Conservation (phyloP, 768 basidiomycete species). For the Ramaria rubella region DNA sequence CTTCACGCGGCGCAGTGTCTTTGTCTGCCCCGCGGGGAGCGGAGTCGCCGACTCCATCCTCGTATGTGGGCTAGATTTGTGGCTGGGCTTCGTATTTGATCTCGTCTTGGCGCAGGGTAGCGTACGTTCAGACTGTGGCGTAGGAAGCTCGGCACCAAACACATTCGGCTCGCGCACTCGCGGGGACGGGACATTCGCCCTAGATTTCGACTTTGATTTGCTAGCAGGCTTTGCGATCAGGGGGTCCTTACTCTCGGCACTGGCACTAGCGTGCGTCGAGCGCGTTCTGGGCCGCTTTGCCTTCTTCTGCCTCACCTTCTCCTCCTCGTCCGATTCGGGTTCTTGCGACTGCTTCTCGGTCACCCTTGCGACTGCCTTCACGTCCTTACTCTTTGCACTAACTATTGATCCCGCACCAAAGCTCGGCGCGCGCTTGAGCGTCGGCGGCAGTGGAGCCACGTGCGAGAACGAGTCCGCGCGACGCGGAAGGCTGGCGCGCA, state of each 20-base stretch:
- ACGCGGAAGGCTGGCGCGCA: conserved; percentile 43
- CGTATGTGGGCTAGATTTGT: conserved; percentile 10
- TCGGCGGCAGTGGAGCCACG: conserved; percentile 17
- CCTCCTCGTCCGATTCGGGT: conserved; percentile 65
- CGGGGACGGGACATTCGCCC: no score
- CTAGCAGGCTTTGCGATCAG: not conserved
- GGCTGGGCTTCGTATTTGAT: conserved; percentile 9
- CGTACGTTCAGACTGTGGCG: conserved; percentile 27
- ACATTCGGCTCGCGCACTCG: conserved; percentile 51
- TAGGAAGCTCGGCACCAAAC: conserved; percentile 59
- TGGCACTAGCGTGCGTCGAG: not conserved
- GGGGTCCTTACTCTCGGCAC: not conserved
- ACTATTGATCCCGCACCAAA: conserved; percentile 33
- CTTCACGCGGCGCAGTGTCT: conserved; percentile 47
- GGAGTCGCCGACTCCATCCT: conserved; percentile 24
- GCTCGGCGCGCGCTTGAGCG: conserved; percentile 52
- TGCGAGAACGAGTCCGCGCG: conserved; percentile 18
- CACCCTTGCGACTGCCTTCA: no score
- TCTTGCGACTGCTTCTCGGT: conserved; percentile 17
- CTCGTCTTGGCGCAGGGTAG: conserved; percentile 24
- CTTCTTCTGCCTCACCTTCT: conserved; percentile 50
- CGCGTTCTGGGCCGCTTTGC: conserved; percentile 53
- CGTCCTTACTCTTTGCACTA: conserved; percentile 7
- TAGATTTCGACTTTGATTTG: not conserved
- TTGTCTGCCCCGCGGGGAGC: conserved; percentile 26